These are phyloP conservation scores for Aspergillus oerlinghausenensis DNA, from an alignment of 2,329 filamentous ascomycete species.

Conservation along the genomic window DNA sequence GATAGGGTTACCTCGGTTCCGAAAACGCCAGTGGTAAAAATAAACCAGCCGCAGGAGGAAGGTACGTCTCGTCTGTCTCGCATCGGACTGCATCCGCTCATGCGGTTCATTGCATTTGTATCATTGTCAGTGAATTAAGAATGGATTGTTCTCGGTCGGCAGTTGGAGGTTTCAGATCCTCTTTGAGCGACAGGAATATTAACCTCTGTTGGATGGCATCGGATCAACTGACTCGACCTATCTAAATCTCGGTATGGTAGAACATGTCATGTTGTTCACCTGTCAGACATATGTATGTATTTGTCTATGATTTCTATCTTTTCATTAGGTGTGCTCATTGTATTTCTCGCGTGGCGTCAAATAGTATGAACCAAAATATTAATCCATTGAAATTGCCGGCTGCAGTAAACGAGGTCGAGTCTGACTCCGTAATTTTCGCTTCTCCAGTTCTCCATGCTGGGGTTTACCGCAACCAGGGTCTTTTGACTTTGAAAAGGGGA, in stretches of 20 bases:
- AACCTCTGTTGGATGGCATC: not conserved
- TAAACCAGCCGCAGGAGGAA: not conserved
- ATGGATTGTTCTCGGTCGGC: too few relatives aligned
- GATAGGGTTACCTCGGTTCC: not conserved
- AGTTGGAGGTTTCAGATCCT: not conserved
- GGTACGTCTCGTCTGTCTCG: too few relatives aligned
- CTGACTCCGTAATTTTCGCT: not conserved
- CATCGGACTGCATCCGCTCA: not conserved
- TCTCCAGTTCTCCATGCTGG: not conserved
- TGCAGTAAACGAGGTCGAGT: not conserved
- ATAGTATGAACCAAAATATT: not conserved
- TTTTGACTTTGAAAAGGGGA: not conserved
- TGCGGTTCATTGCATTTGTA: not conserved
- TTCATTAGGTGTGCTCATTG: not conserved
- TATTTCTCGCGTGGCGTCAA: not conserved
- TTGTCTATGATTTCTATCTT: not conserved
- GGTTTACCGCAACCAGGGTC: not conserved
- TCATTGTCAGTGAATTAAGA: not conserved
- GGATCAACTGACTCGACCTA: not conserved
- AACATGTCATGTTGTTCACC: not conserved
- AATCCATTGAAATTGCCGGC: not conserved
- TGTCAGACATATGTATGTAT: not conserved
- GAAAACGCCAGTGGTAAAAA: not conserved
- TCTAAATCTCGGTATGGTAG: not conserved
- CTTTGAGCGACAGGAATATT: not conserved